Percentiles rank a stretch among this genome's conserved stretches.
Evolutionary conservation across 2,329 filamentous ascomycete genomes (phyloP).

Genomic region (Lachnellula occidentalis): DNA sequence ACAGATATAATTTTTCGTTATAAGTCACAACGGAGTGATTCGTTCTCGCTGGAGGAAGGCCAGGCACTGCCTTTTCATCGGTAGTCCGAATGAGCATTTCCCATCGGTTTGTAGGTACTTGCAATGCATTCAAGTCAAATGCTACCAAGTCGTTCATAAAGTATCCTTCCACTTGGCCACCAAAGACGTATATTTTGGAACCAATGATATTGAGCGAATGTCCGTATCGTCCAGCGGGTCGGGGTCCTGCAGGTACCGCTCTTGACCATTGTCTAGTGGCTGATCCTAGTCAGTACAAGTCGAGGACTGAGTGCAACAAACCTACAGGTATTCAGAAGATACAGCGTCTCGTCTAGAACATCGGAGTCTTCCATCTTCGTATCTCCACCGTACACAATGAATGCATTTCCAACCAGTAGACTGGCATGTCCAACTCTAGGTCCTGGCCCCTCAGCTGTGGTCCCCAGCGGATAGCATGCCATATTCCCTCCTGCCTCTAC

Average conservation of each 20-base stretch:
- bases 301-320: slow-evolving; percentile 16
- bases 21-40: slow-evolving; percentile 91
- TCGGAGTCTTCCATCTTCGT: slow-evolving; percentile 95
- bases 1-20: slow-evolving; percentile 92
- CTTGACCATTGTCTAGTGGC: slow-evolving; percentile 97
- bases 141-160: slow-evolving; percentile 97
- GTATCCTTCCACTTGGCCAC: slow-evolving; percentile 92
- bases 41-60: slow-evolving; percentile 80
- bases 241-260: slow-evolving; percentile 77
- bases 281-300: slow-evolving; percentile 35
- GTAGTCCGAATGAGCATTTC: slow-evolving; percentile 81
- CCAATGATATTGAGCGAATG: slow-evolving; percentile 95
- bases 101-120: slow-evolving; percentile 88
- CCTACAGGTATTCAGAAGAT: slow-evolving; percentile 95
- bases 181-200: slow-evolving; percentile 96
- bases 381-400: slow-evolving; percentile 97
- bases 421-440: slow-evolving; percentile 92
- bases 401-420: slow-evolving; percentile 93
- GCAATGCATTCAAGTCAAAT: slow-evolving; percentile 92
- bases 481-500: slow-evolving; percentile 84
- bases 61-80: slow-evolving; percentile 54
- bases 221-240: slow-evolving; percentile 87
- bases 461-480: slow-evolving; percentile 85
- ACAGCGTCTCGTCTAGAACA: slow-evolving; percentile 87
- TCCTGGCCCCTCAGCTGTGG: slow-evolving; percentile 88